Percentiles rank a stretch among this genome's conserved stretches.
phyloP scores from a whole-genome alignment of 2,329 filamentous ascomycete species.

The Ophiocordyceps unilateralis region DNA sequence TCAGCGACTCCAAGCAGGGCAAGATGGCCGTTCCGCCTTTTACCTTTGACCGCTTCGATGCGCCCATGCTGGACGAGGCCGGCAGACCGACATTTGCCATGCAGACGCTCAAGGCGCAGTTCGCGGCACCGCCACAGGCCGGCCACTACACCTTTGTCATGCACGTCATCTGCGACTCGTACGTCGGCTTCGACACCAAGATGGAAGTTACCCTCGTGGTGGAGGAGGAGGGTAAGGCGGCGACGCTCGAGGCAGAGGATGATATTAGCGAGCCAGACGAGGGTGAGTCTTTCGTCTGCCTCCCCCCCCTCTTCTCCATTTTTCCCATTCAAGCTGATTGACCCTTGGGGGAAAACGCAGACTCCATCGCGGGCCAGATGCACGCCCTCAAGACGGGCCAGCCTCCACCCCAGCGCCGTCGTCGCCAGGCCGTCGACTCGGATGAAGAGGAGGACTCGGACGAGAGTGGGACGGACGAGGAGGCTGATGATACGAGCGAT shows the following conservation, averaged over 20 bases:
- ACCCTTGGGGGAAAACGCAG: slow-evolving; percentile 22
- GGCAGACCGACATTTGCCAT: slow-evolving; percentile 86
- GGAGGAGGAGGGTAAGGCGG: slow-evolving; percentile 75
- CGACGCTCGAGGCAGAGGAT: slow-evolving; percentile 65
- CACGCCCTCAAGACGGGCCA: slow-evolving; percentile 61
- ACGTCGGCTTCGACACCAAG: slow-evolving; percentile 85
- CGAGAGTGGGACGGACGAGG: slow-evolving; percentile 65
- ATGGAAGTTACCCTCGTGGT: slow-evolving; percentile 79
- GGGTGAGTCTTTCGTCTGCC: slow-evolving; percentile 40
- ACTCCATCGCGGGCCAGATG: slow-evolving; percentile 85
- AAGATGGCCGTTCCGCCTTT: slow-evolving; percentile 95
- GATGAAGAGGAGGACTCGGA: slow-evolving; percentile 55
- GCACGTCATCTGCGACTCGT: slow-evolving; percentile 87
- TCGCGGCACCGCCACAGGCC: slow-evolving; percentile 80
- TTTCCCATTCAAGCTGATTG: slow-evolving; percentile 2
- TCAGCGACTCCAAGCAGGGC: slow-evolving; percentile 83
- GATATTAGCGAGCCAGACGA: slow-evolving; percentile 97
- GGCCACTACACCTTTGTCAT: slow-evolving; percentile 91
- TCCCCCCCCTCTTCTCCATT: neutral
- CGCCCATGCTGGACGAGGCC: slow-evolving; percentile 63
- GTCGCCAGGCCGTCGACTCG: slow-evolving; percentile 28
- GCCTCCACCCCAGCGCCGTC: slow-evolving; percentile 40
- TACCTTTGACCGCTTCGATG: slow-evolving; percentile 84
- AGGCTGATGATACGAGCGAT: slow-evolving; percentile 44
- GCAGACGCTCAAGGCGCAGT: slow-evolving; percentile 93